Base-by-base conservation (phyloP, 768 basidiomycete genomes). In the Strobilomyces confusus region DNA sequence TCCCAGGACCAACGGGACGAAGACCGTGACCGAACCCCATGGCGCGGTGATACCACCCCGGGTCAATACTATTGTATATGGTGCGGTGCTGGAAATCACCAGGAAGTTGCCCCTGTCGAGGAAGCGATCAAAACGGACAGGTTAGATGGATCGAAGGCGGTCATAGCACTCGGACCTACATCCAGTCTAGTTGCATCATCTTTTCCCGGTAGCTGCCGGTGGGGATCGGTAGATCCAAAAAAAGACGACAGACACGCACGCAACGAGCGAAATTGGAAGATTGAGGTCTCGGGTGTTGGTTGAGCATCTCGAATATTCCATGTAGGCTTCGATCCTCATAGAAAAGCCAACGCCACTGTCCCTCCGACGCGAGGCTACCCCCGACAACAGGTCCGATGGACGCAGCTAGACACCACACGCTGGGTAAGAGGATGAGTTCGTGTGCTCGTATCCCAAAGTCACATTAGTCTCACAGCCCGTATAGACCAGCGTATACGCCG, bases 1-100 rank as follows among this genome's bases (percentile, higher is more conserved):
- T 0, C 81, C 81, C 19, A 79, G 29, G n/a, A 74, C 56, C 4
- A 82, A 64, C 0, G 78, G 77, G 2, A 69, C 67, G 20, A 82
- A 63, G 7, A 80, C 70, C 1, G 57, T 56, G 15, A 57, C 61
- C 0, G 73, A 75, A 4, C 49, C 54, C 80, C 81, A 83, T 1
- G 74, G 46, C 50, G 71, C 76, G 0, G 60, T 56, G 19, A 73
- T 63, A 3, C 81, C 80, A 17, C 73, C 80, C 74, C 75, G 80
- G 1, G 77, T 79, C 8, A 83, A 61, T 0, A 63, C 78, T 43
- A 80, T 64, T 33, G 75, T 70, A 14, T 54, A 59, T 8, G 69
- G 52, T 14, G 62, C 61, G 2, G 77, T 69, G 8, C 70, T 65
- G 0, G 66, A 59, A 25, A 78, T 69, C 15, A 80, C 59, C 8